phyloP scores from a whole-genome alignment of 768 basidiomycete genomes.

The Phanerochaete carnosa region DNA sequence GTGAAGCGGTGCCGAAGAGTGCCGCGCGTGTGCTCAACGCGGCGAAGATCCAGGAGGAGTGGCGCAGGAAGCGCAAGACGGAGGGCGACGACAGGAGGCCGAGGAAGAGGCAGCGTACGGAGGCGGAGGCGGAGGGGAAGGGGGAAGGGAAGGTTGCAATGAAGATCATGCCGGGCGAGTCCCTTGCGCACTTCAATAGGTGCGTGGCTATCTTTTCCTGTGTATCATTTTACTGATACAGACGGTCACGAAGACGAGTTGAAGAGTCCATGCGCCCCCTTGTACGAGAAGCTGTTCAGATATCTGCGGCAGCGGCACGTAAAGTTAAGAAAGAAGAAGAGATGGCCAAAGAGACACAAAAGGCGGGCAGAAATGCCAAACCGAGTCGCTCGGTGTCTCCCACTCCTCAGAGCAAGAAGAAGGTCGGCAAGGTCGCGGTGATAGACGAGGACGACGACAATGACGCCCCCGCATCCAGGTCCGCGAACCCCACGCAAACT shows the following conservation, averaged over 20 bases:
- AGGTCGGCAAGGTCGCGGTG: slow-evolving; percentile 5
- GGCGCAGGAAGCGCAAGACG: slow-evolving; percentile 39
- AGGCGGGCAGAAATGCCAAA: slow-evolving; percentile 5
- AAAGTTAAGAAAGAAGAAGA: slow-evolving; percentile 38
- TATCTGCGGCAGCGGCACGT: slow-evolving; percentile 50
- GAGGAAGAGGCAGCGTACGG: slow-evolving; percentile 28
- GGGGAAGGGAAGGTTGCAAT: slow-evolving; percentile 22
- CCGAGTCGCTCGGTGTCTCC: background rate
- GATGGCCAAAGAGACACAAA: slow-evolving; percentile 2
- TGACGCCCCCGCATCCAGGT: slow-evolving; percentile 10
- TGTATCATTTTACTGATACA: background rate
- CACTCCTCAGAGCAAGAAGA: background rate
- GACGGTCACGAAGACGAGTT: slow-evolving; percentile 51
- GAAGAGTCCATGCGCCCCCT: slow-evolving; percentile 68
- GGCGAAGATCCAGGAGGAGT: slow-evolving; percentile 52
- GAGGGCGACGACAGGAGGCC: slow-evolving; percentile 18
- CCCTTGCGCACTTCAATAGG: slow-evolving; percentile 75
- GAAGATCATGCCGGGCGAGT: slow-evolving; percentile 63
- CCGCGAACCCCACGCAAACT: background rate
- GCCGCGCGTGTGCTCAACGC: slow-evolving; percentile 65
- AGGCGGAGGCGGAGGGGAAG: background rate
- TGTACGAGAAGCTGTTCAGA: slow-evolving; percentile 57
- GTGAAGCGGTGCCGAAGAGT: slow-evolving; percentile 70
- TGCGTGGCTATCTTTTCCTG: slow-evolving; percentile 30
- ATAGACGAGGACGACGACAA: background rate